These are phyloP conservation scores for Biancaea sappan DNA, from an alignment of 306 rosid species.

Conservation along the genomic window DNA sequence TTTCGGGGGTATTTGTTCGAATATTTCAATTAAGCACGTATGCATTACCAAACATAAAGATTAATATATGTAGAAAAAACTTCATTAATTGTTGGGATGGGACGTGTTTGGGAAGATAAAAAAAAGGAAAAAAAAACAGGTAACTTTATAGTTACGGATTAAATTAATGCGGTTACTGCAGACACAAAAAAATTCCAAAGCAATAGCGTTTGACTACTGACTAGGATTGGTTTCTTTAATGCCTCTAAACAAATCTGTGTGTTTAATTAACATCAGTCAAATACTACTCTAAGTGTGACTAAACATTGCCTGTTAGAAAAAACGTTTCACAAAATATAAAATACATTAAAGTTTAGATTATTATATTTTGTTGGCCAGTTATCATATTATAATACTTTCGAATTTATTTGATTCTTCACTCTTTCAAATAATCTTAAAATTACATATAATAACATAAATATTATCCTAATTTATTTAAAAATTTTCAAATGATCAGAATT, in stretches of 20 bases:
- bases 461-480: too few species aligned
- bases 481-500: too few species aligned
- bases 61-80: not conserved
- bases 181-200: not conserved
- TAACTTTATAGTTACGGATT: not conserved
- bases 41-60: not conserved
- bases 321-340: too few species aligned
- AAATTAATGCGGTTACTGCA: not conserved
- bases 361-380: too few species aligned
- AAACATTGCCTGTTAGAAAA: too few species aligned
- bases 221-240: not conserved
- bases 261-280: not conserved
- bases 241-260: too few species aligned
- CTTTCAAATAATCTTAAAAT: too few species aligned
- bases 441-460: too few species aligned
- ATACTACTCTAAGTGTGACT: too few species aligned
- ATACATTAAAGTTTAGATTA: too few species aligned
- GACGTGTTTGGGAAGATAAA: not conserved
- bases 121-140: not conserved
- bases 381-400: too few species aligned
- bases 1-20: not conserved
- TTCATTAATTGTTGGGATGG: not conserved
- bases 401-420: too few species aligned
- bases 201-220: not conserved
- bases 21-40: not conserved